Base-by-base conservation (phyloP, 1,284 basidiomycete species). In the Microstroma glucosiphilum region DNA sequence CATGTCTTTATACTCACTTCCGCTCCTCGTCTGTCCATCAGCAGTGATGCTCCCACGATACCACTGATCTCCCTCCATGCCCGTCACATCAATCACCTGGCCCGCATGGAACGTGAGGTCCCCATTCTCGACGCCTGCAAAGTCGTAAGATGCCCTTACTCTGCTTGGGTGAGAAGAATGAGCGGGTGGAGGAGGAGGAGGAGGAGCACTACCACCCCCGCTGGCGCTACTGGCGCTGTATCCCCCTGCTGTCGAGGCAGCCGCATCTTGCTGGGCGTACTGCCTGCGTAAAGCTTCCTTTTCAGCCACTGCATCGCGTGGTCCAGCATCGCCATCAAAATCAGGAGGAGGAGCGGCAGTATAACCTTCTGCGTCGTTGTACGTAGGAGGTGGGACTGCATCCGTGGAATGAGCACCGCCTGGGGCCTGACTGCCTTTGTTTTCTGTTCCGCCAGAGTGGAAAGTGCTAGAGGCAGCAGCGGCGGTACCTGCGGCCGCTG, bases 251-350 rank as follows among this genome's bases (percentile, higher is more conserved):
- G 30, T 37, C 9, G 30, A 37, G 17, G 43, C 43, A 48, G 43
- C 12, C 17, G 21, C 17, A 21, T 48, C 43, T 21, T 48, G 43
- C 21, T 48, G 43, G 17, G 43, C 43, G 21, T 48, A 48, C 43
- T 48, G 43, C 43, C 43, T 48, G 6, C 43, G 43, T 21, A 48
- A 12, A n/a, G 43, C 43, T 48, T 48, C 43, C 43, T 48, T 48
- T 12, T 48, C 43, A 12, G 43, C 43, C 17, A 21, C 56, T 9
- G 56, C 40, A 37, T 26, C 56, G 12, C n/a, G 19, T 40, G 40
- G n/a, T 26, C 56, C 56, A 12, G 43, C 56, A 41, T 19, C 40
- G 4, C 9, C 30, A 9, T 3, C 30, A 9, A 37, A 37, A 9
- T 37, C 30, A 49, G 25, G 43, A 48, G 43, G 43, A n/a, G 43